These are phyloP conservation scores for Dryadomyces sulphureus DNA, from an alignment of 2,329 filamentous ascomycete species.

Conservation along the genomic window DNA sequence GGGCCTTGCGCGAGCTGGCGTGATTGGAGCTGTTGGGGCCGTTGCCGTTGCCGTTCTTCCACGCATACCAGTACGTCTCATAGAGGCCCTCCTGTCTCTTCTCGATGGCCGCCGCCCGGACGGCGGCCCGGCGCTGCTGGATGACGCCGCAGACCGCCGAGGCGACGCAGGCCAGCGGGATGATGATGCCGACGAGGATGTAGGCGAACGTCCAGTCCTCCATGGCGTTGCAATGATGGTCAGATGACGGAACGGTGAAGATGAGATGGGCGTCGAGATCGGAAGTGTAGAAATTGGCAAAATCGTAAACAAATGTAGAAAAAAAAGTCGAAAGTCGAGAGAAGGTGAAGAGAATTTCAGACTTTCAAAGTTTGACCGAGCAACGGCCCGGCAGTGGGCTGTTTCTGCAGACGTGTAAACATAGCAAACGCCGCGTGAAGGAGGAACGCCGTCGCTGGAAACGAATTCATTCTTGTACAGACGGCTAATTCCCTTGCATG, in stretches of 20 bases:
- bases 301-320: too few species aligned
- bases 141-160: background rate
- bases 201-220: conserved; percentile 2
- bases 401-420: too few species aligned
- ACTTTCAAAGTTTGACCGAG: background rate
- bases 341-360: background rate
- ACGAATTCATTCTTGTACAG: too few species aligned
- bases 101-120: background rate
- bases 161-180: background rate
- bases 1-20: background rate
- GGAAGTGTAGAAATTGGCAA: too few species aligned
- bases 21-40: too few species aligned
- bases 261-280: too few species aligned
- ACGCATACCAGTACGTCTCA: conserved; percentile 1
- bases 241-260: too few species aligned
- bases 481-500: too few species aligned
- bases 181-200: conserved; percentile 1
- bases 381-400: background rate
- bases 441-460: too few species aligned
- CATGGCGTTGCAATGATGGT: too few species aligned
- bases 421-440: background rate
- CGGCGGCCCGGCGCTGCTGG: background rate
- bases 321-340: too few species aligned
- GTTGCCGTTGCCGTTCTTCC: background rate
- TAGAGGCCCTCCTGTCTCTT: background rate